phyloP scores from a whole-genome alignment of 192 early-diverging fungal genomes.

The Coemansia sp. region DNA sequence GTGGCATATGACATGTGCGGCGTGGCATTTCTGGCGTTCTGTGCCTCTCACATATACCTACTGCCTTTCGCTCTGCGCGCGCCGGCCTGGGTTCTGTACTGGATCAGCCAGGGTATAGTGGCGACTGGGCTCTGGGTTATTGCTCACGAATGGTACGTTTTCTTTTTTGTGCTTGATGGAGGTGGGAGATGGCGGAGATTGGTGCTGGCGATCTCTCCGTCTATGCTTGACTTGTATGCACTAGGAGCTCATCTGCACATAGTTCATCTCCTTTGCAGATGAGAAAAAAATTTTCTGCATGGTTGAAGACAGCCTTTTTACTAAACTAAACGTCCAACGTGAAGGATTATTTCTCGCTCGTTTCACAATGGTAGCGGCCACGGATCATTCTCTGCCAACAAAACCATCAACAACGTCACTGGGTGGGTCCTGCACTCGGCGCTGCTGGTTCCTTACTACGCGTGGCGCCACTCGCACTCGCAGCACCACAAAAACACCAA shows the following conservation, averaged over 20 bases:
- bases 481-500: slow-evolving; percentile 91
- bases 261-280: neutral
- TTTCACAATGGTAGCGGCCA: slow-evolving; percentile 61
- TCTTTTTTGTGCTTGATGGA: neutral
- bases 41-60: slow-evolving; percentile 67
- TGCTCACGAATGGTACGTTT: slow-evolving; percentile 77
- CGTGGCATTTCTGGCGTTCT: slow-evolving; percentile 60
- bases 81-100: slow-evolving; percentile 75
- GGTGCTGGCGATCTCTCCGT: neutral
- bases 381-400: slow-evolving; percentile 81
- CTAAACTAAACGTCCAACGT: neutral
- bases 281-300: neutral
- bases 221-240: neutral
- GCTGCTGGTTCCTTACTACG: slow-evolving; percentile 89
- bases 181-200: neutral
- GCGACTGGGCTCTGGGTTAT: slow-evolving; percentile 88
- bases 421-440: slow-evolving; percentile 87
- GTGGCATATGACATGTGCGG: slow-evolving; percentile 73
- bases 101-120: slow-evolving; percentile 80
- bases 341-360: neutral
- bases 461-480: slow-evolving; percentile 89
- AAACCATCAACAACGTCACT: slow-evolving; percentile 80
- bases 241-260: neutral
- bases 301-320: neutral
- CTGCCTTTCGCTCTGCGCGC: slow-evolving; percentile 52